These are phyloP conservation scores for Mollisiaceae sp. DNA, from an alignment of 2,329 filamentous ascomycete genomes.

Conservation along the genomic window DNA sequence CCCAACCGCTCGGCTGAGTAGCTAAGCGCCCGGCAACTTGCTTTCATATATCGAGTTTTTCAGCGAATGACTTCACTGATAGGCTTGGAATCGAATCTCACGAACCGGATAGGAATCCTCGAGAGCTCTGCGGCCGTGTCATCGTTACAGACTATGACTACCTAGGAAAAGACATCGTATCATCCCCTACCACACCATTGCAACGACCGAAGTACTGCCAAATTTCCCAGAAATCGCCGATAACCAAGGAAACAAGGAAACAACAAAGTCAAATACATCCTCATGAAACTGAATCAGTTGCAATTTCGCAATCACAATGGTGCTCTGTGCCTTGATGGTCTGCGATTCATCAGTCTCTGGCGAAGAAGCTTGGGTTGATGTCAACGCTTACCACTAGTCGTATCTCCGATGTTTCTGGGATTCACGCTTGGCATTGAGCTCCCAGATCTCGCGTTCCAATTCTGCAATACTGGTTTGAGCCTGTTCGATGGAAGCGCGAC, in stretches of 20 bases:
- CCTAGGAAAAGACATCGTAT: constrained; percentile 23
- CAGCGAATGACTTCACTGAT: neutral
- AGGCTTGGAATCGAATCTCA: constrained; percentile 5
- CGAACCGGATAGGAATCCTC: constrained; percentile 12
- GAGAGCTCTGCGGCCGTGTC: constrained; percentile 32
- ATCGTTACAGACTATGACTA: constrained; percentile 38
- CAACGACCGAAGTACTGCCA: constrained; percentile 29
- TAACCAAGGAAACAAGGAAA: constrained; percentile 12
- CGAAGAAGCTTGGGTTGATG: neutral
- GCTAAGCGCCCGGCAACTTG: constrained; percentile 25
- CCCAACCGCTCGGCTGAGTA: neutral
- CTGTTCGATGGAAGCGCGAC: constrained; percentile 26
- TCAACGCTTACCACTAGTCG: neutral
- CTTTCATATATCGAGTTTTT: neutral
- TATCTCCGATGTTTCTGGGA: neutral
- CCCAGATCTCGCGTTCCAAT: constrained; percentile 63
- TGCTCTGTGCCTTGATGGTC: neutral
- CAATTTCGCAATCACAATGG: neutral
- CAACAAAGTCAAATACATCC: neutral
- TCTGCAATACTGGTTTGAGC: constrained; percentile 66
- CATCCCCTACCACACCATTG: constrained; percentile 22
- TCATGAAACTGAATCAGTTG: neutral
- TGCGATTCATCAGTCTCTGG: neutral
- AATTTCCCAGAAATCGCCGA: constrained; percentile 14
- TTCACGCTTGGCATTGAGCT: constrained; percentile 44